Conservation (phyloP, 2,329 filamentous ascomycete genomes). For the Chalara sp. region DNA sequence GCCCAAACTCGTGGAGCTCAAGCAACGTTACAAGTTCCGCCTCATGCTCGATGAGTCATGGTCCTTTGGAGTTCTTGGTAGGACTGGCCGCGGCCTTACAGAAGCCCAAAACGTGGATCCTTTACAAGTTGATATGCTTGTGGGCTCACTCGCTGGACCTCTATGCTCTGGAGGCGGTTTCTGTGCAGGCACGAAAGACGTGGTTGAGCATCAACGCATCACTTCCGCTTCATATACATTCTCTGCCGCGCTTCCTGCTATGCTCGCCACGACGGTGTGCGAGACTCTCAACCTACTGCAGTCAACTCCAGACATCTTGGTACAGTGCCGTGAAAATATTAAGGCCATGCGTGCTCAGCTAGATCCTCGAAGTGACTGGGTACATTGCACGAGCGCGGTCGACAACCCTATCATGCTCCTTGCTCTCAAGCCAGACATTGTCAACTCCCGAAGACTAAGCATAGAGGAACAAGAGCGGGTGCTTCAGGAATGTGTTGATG, state of each 20-base stretch:
- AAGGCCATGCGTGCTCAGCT: slow-evolving; percentile 79
- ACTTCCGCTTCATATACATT: slow-evolving; percentile 90
- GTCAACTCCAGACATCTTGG: slow-evolving; percentile 75
- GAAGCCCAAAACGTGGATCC: slow-evolving; percentile 96
- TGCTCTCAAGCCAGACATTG: slow-evolving; percentile 74
- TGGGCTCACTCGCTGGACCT: slow-evolving; percentile 84
- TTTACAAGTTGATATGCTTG: slow-evolving; percentile 91
- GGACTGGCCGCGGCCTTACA: slow-evolving; percentile 85
- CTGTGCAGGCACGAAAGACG: slow-evolving; percentile 84
- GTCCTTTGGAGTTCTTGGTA: slow-evolving; percentile 91
- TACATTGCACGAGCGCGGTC: slow-evolving; percentile 68
- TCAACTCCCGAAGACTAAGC: slow-evolving; percentile 61
- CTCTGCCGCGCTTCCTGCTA: slow-evolving; percentile 87
- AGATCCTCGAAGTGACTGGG: slow-evolving; percentile 90
- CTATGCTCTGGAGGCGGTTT: slow-evolving; percentile 92
- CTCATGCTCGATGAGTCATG: slow-evolving; percentile 96
- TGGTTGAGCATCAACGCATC: slow-evolving; percentile 94
- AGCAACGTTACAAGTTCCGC: slow-evolving; percentile 95
- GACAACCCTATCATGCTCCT: slow-evolving; percentile 88
- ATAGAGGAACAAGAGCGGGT: slow-evolving; percentile 76
- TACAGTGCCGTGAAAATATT: slow-evolving; percentile 77
- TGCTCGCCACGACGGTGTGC: slow-evolving; percentile 91
- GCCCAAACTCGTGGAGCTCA: slow-evolving; percentile 86
- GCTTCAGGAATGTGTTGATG: slow-evolving; percentile 88
- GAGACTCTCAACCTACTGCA: slow-evolving; percentile 84